Evolutionary conservation across 331 rosid genomes (phyloP), one percentile per base, ranked within the genome.

Genomic region (Phaseolus coccineus): DNA sequence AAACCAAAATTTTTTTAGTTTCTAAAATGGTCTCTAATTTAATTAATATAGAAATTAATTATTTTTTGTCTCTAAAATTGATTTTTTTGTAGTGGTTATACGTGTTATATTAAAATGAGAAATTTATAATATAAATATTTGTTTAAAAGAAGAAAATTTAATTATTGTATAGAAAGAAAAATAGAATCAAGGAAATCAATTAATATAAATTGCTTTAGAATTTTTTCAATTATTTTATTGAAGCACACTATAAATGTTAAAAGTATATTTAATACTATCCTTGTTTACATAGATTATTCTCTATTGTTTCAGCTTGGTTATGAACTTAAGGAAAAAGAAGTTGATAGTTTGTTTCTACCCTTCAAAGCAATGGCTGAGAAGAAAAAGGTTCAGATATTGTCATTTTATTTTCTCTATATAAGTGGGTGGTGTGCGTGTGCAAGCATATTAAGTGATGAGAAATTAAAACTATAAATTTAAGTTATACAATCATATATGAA

Each of bases 301-400:
- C 33, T 59, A 6, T 53, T 80, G 10, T 87, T 85, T 82, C 85
- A 96, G 99, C 94, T 93, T 56, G 99, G 97, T 85, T 93, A 91
- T 82, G 87, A 80, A 69, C 93, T 93, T 80, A 86, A 83, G 48
- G 78, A 70, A 37, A 91, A 82, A 53, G 90, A 91, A 79, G 76
- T 89, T 63, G 82, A 87, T 28, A 85, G 58, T 33, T 28, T 96
- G 15, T 96, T 96, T 61, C 87, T 85, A 92, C 90, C 85, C 58
- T 96, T 91, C 88, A 96, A 96, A 86, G 86, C 86, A 61, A 87
- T 93, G 44, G 98, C 99, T 2, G 99, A 89, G 71, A 94, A 84
- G 50, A 93, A 91, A 77, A 96, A 96, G 97, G 99, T 91, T 48
- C 42, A 31, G 37, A 59, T 64, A 73, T 25, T 11, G 6, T 15